Conservation (phyloP, 768 basidiomycete genomes). For the Tricholomella constricta region DNA sequence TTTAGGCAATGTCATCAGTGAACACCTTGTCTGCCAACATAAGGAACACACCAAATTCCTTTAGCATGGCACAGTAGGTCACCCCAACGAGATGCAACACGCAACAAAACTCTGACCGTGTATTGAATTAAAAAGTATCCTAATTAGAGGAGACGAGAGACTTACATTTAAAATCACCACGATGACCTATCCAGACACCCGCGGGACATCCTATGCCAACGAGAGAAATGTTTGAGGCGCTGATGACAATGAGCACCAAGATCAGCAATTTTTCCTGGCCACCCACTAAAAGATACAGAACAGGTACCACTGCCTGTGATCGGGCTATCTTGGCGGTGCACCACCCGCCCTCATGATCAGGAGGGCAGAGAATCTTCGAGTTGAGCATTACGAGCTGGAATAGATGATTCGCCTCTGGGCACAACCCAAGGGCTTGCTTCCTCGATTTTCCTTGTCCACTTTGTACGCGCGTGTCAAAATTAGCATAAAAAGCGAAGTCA, state of each 20-base stretch:
- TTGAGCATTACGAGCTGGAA: constrained; percentile 91
- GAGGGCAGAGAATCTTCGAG: constrained; percentile 80
- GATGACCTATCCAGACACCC: constrained; percentile 96
- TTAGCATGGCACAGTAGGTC: constrained; percentile 92
- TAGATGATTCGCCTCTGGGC: constrained; percentile 90
- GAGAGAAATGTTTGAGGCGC: constrained; percentile 79
- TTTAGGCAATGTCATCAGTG: not conserved
- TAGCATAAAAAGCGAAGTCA: constrained; percentile 83
- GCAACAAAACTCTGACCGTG: constrained; percentile 73
- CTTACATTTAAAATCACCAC: constrained; percentile 81
- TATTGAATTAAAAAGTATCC: not conserved
- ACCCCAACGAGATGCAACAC: constrained; percentile 93
- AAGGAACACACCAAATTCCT: constrained; percentile 94
- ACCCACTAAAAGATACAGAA: constrained; percentile 86
- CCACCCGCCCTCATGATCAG: constrained; percentile 47
- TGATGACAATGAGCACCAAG: constrained; percentile 41
- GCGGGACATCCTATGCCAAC: constrained; percentile 94
- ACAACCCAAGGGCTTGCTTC: constrained; percentile 84
- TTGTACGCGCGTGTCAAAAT: constrained; percentile 63
- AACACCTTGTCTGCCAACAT: constrained; percentile 88
- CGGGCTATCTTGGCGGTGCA: constrained; percentile 66
- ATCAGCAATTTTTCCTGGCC: constrained; percentile 14
- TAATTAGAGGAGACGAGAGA: too few species aligned
- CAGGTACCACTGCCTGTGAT: constrained; percentile 87
- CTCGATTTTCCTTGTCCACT: constrained; percentile 90